A percentile compares a stretch with the other conserved stretches of the same genome.
phyloP scores from a whole-genome alignment of 345 rosid genomes.

The Brassica carinata region DNA sequence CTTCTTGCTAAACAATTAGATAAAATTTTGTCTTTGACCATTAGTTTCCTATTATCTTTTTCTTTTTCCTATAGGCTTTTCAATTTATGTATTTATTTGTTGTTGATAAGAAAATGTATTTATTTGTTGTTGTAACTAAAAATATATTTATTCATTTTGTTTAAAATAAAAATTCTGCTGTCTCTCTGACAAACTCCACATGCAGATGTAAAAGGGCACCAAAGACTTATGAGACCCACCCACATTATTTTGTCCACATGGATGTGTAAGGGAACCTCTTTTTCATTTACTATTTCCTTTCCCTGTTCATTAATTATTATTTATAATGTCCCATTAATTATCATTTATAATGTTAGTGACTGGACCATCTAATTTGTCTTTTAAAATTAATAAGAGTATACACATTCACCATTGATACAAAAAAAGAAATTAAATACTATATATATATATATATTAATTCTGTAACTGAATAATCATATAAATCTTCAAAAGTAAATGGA shows the following conservation, averaged over 20 bases:
- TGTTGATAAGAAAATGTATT: neutral
- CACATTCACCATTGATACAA: conserved; percentile 9
- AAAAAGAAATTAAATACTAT: neutral
- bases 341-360: conserved; percentile 18
- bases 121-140: neutral
- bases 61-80: neutral
- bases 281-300: conserved; percentile 19
- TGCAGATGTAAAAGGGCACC: conserved; percentile 4
- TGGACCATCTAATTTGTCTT: conserved; percentile 21
- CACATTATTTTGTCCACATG: conserved; percentile 77
- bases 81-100: neutral
- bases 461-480: neutral
- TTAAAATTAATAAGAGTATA: neutral
- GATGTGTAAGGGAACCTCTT: conserved; percentile 49
- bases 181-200: conserved; percentile 5
- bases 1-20: conserved; percentile 16
- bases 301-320: conserved; percentile 6
- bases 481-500: neutral
- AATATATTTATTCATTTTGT: neutral
- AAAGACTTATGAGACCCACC: conserved; percentile 32
- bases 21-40: conserved; percentile 24
- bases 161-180: neutral
- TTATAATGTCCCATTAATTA: conserved; percentile 18
- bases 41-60: neutral
- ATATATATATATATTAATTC: neutral